Evolutionary conservation across 371 early-diverging fungal species (phyloP).

Genomic region (Mucor saturninus): DNA sequence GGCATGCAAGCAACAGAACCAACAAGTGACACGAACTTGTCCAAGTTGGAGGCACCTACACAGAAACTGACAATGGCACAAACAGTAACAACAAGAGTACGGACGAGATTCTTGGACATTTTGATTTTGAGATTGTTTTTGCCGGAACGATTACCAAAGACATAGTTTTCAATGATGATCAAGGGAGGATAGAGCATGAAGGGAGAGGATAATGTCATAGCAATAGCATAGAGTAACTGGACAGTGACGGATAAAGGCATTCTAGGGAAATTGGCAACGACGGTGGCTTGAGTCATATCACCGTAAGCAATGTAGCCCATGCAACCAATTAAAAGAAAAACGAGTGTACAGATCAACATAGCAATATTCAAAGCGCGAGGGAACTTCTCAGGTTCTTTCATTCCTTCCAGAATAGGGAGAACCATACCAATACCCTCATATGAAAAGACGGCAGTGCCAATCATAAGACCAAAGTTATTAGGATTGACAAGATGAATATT

Average conservation of each 20-base stretch:
- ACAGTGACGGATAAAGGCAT: conserved; percentile 55
- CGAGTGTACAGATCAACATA: conserved; percentile 60
- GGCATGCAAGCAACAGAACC: conserved; percentile 52
- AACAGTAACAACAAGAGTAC: conserved; percentile 55
- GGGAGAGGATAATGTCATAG: conserved; percentile 80
- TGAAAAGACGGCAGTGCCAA: conserved; percentile 87
- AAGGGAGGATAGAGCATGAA: conserved; percentile 79
- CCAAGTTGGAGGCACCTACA: conserved; percentile 64
- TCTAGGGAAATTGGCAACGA: conserved; percentile 69
- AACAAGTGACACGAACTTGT: conserved; percentile 75
- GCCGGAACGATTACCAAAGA: conserved; percentile 53
- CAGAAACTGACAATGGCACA: conserved; percentile 68
- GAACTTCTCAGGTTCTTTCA: conserved; percentile 69
- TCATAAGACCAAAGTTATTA: conserved; percentile 68
- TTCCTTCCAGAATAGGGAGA: conserved; percentile 63
- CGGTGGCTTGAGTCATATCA: conserved; percentile 66
- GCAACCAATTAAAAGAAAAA: conserved; percentile 72
- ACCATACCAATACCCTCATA: conserved; percentile 79
- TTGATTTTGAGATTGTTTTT: conserved; percentile 47
- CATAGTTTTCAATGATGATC: conserved; percentile 67
- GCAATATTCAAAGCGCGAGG: conserved; percentile 62
- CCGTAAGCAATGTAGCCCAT: conserved; percentile 80
- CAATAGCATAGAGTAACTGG: conserved; percentile 76
- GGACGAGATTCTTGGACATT: conserved; percentile 69
- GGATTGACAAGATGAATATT: conserved; percentile 54